Percentiles rank a stretch among this genome's conserved stretches.
These are phyloP conservation scores for Lactarius quietus DNA, from an alignment of 768 basidiomycete genomes.

Conservation along the genomic window DNA sequence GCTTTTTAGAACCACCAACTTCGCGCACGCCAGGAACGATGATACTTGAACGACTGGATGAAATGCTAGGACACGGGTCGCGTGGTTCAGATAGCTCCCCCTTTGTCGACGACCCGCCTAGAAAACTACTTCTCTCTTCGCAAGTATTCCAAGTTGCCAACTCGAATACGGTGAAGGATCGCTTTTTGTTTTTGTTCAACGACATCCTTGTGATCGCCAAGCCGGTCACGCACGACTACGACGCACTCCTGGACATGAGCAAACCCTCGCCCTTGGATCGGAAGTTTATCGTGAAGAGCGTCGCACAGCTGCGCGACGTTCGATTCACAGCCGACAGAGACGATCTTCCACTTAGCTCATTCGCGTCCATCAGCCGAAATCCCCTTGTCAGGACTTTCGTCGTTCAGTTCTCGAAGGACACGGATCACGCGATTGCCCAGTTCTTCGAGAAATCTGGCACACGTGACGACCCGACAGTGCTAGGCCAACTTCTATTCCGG, in stretches of 20 bases:
- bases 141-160: constrained; percentile 94
- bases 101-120: constrained; percentile 78
- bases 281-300: constrained; percentile 85
- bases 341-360: constrained; percentile 48
- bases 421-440: constrained; percentile 71
- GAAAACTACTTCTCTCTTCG: constrained; percentile 79
- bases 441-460: constrained; percentile 60
- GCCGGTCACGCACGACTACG: constrained; percentile 70
- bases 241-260: constrained; percentile 53
- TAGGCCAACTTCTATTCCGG: constrained; percentile 78
- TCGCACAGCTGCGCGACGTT: constrained; percentile 71
- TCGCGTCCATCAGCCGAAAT: constrained; percentile 44
- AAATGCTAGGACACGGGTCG: constrained; percentile 59
- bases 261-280: constrained; percentile 60
- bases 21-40: constrained; percentile 44
- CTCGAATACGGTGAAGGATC: constrained; percentile 89
- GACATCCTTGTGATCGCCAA: constrained; percentile 94
- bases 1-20: constrained; percentile 44
- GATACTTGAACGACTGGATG: constrained; percentile 67
- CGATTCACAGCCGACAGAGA: constrained; percentile 68
- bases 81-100: constrained; percentile 54
- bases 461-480: constrained; percentile 64
- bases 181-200: constrained; percentile 95
- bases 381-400: constrained; percentile 70
- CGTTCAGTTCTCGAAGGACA: constrained; percentile 72